Conservation (phyloP, 345 rosid genomes). For the Eutrema heterophyllum region DNA sequence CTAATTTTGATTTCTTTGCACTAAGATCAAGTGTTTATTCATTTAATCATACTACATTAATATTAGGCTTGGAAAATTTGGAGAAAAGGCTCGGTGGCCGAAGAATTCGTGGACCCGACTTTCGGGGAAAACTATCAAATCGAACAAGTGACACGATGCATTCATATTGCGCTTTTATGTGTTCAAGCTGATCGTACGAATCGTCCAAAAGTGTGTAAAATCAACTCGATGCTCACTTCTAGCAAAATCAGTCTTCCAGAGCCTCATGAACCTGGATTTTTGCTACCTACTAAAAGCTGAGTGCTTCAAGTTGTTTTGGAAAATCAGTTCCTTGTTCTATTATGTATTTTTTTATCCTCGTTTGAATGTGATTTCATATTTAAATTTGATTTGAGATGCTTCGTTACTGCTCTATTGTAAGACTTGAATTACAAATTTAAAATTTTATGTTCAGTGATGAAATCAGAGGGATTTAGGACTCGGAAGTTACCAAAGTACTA, state of each 20-base stretch:
- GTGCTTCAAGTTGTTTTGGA: not conserved
- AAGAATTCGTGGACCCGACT: slow-evolving; percentile 31
- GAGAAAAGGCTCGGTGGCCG: slow-evolving; percentile 33
- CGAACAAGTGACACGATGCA: slow-evolving; percentile 36
- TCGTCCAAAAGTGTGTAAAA: slow-evolving; percentile 33
- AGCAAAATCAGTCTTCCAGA: slow-evolving; percentile 8
- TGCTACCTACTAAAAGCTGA: not conserved
- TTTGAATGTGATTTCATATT: too few relatives aligned
- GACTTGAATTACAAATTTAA: too few relatives aligned
- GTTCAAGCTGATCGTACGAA: slow-evolving; percentile 37
- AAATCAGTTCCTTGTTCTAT: slow-evolving; percentile 19
- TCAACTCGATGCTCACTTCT: slow-evolving; percentile 31
- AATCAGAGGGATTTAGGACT: too few relatives aligned
- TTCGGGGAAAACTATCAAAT: slow-evolving; percentile 15
- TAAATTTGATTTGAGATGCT: too few relatives aligned
- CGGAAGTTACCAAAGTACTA: too few relatives aligned
- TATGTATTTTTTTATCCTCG: too few relatives aligned
- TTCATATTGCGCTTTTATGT: slow-evolving; percentile 45
- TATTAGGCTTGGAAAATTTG: slow-evolving; percentile 41
- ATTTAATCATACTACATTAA: not conserved
- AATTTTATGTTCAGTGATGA: too few relatives aligned
- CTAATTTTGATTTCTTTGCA: not conserved
- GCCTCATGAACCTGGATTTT: slow-evolving; percentile 30
- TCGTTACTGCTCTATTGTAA: too few relatives aligned
- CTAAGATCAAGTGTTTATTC: not conserved